Evolutionary conservation across 768 basidiomycete genomes (phyloP), one percentile per base, ranked within the genome.

Genomic region (Vararia minispora): DNA sequence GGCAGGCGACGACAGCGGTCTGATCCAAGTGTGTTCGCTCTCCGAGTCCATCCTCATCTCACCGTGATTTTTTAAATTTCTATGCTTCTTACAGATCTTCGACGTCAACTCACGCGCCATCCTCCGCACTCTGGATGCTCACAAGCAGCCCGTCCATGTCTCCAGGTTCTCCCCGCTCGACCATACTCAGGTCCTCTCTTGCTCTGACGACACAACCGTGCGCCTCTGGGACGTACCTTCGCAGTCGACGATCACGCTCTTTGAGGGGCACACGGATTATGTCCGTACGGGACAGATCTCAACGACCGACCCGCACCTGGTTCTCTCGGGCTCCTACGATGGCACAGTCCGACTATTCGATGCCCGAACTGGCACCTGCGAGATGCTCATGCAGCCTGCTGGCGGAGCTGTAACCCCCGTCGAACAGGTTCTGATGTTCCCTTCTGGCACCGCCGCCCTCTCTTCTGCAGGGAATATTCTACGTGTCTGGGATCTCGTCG

Each of bases 121-220:
- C 49, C 71, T 99, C 42, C 78, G 95, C 39, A 85, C 89, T 0
- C 70, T 99, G 37, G 85, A 91, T 49, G 77, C 82, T 2, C 94
- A 98, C 61, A 91, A 94, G 53, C 92, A 95, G 51, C 91, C 95
- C 22, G 90, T 95, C 0, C 91, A 98, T 62, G 84, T 94, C 43
- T 78, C 90, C 5, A 86, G 83, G 47, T 99, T 98, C 58, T 98
- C 94, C 1, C 59, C 78, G 3, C 68, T 82, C 39, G 68, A 75
- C 11, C 79, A 83, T 2, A 86, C 87, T 0, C 85, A 89, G 49
- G 65, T 97, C 36, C 70, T 98, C 21, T 92, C 95, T 4, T 92
- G 89, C 52, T 97, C 92, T 3, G 94, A 98, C 58, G 95, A 99
- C 56, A 88, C 86, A 2, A 91, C 92, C 17, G 85, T 86, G 38